These are phyloP conservation scores for Trametes coccinea DNA, from an alignment of 768 basidiomycete species.

Conservation along the genomic window DNA sequence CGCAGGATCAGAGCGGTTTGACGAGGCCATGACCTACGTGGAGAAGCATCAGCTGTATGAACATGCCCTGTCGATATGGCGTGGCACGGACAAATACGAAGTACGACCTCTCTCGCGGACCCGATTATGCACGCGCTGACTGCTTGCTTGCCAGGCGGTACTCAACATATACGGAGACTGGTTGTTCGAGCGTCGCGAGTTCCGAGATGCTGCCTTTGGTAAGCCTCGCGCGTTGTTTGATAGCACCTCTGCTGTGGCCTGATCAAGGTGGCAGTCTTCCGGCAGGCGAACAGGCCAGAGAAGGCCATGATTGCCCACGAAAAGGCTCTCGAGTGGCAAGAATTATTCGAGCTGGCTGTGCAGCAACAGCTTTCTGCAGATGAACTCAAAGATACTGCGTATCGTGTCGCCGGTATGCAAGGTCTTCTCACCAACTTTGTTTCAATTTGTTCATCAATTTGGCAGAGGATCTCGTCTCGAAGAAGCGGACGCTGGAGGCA, in stretches of 20 bases:
- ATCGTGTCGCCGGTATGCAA: slow-evolving; percentile 74
- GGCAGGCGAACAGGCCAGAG: slow-evolving; percentile 56
- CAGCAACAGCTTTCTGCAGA: slow-evolving; percentile 50
- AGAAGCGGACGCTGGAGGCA: slow-evolving; percentile 80
- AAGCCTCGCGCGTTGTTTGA: too few relatives aligned
- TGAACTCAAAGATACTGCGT: slow-evolving; percentile 63
- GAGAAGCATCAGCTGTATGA: slow-evolving; percentile 77
- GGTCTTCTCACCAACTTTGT: not conserved
- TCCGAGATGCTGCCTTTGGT: slow-evolving; percentile 83
- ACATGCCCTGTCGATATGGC: slow-evolving; percentile 75
- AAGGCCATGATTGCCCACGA: slow-evolving; percentile 91
- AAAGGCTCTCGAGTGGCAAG: slow-evolving; percentile 86
- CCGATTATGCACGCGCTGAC: not conserved
- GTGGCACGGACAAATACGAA: slow-evolving; percentile 57
- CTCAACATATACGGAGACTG: slow-evolving; percentile 81
- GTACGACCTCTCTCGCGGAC: slow-evolving; percentile 40
- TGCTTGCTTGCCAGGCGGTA: slow-evolving; percentile 47
- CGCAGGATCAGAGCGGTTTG: slow-evolving; percentile 67
- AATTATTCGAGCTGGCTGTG: slow-evolving; percentile 80
- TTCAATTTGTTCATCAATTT: slow-evolving; percentile 1
- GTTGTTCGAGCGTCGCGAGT: slow-evolving; percentile 83
- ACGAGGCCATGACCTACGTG: slow-evolving; percentile 78
- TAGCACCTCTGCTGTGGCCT: too few relatives aligned
- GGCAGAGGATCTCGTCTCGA: slow-evolving; percentile 77
- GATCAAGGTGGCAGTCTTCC: slow-evolving; percentile 55